Evolutionary conservation across 73 alveolate genomes (phyloP), one percentile per base, ranked within the genome.

Genomic region (Symbiodinium pilosum): DNA sequence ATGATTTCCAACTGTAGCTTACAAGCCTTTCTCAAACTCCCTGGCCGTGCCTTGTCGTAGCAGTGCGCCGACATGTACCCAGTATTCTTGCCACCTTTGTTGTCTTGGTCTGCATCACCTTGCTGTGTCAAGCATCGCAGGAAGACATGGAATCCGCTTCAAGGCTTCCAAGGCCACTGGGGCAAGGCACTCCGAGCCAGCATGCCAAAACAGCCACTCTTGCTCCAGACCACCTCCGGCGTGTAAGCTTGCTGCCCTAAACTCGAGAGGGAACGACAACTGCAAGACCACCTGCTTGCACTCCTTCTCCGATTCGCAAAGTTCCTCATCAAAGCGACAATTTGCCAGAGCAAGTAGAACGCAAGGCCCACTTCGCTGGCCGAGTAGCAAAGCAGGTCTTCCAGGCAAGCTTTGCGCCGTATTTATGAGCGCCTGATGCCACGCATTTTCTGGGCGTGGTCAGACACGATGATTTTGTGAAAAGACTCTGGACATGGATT

Each of bases 241-340:
- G n/a, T n/a, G n/a, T n/a, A n/a, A n/a, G n/a, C n/a, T n/a, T n/a
- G n/a, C n/a, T n/a, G n/a, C n/a, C n/a, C n/a, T n/a, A n/a, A n/a
- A n/a, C n/a, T n/a, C n/a, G n/a, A n/a, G n/a, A n/a, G n/a, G n/a
- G n/a, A n/a, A n/a, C n/a, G n/a, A n/a, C n/a, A n/a, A n/a, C n/a
- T n/a, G n/a, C n/a, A n/a, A n/a, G n/a, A n/a, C n/a, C n/a, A 39
- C 87, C 54, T 81, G 87, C 87, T 81, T 81, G 54, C 87, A 81
- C 32, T 81, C 87, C 59, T 39, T 39, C 39, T 81, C 38, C 87
- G 34, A 6, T 34, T 81, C 87, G 87, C 87, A 81, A 12, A 81
- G 87, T 9, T 81, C 87, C 87, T 81, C 41, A 20, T 34, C 14
- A 24, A 36, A 7, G n/a, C n/a, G n/a, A n/a, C n/a, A n/a, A n/a